Evolutionary conservation across 2,329 filamentous ascomycete species (phyloP), one percentile per base, ranked within the genome.

Genomic region (Cryphonectria nitschkei): DNA sequence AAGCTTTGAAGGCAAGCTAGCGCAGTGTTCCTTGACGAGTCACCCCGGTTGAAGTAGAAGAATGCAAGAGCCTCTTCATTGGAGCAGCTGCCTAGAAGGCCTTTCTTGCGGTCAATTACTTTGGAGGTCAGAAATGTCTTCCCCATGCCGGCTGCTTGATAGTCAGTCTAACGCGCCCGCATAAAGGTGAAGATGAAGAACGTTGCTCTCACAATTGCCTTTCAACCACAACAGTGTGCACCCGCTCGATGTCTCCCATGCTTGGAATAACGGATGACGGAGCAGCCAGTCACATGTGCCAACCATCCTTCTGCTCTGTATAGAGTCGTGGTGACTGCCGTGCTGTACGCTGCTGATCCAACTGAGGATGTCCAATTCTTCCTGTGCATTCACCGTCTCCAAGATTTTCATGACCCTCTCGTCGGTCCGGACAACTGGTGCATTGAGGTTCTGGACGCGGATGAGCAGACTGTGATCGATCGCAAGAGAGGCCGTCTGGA

Each of bases 1-100:
- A 77, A 75, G 67, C 77, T 79, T 60, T 74, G 77, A 2, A 82
- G 72, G n/a, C 81, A 75, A 1, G 73, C 74, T 1, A 76, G 68
- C 8, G 80, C 75, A 19, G 80, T 68, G 54, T 74, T 72, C 11
- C 77, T 76, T 7, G 73, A 67, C 13, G 68, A 65, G 54, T 77
- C 76, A 69, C 77, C 77, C 22, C 77, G 74, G 56, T 78, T 77
- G 74, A 78, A 80, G 74, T 80, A 81, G 71, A 81, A 81, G 70
- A 76, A 80, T 19, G 78, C 79, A 62, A 81, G 73, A 1, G 73
- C 74, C 61, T 79, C 76, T 2, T 73, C 43, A 41, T 68, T 64
- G 9, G 65, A 34, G 34, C 37, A 58, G 5, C 60, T 60, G 41
- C 39, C 54, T 14, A 72, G 34, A 5, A 54, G 62, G 64, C 29